Base-by-base conservation (phyloP, 1,139 yeast species). In the Scheffersomyces parashehatae region DNA sequence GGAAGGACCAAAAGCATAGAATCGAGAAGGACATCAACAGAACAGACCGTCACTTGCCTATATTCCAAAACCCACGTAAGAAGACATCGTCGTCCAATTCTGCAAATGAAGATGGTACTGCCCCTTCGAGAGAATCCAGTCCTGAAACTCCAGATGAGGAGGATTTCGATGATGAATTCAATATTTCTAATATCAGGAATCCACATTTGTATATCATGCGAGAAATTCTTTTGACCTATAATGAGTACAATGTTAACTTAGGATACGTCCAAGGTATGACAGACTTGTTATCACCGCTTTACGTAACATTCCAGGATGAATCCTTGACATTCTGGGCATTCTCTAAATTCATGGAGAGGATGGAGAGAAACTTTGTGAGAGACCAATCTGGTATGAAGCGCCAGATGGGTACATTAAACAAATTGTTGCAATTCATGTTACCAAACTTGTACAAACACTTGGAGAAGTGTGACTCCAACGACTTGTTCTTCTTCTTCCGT, bases 231-330 rank as follows among this genome's bases (percentile, higher is more conserved):
- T 75, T 89, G 45, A 88, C 97, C 1, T 93, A 86, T 59, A 91
- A 93, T 62, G 91, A 88, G 63, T 79, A 83, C 62, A 93, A 93
- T 62, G 74, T 71, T 39, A 85, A 89, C 52, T 68, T 95, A 54
- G 99, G 99, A 0, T 93, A 93, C 59, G 97, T 93, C 16, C 99
- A 93, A 67, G 99, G 99, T 2, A 93, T 93, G 99, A 84, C 95
- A 7, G 99, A 93, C 62, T 70, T 93, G 43, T 70, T 95, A 34
- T 85, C 97, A 0, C 98, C 98, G 1, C 65, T 93, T 5, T 95
- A 90, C 60, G 87, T 83, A 36, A 77, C 82, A 6, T 68, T 88
- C 36, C 82, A 83, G 56, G 96, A 91, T 61, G 97, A 91, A 54
- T 73, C 84, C 0, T 59, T 89, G 29, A 75, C 96, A 3, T 93